phyloP scores from a whole-genome alignment of 2,329 filamentous ascomycete genomes.

The Neonectria sp. region DNA sequence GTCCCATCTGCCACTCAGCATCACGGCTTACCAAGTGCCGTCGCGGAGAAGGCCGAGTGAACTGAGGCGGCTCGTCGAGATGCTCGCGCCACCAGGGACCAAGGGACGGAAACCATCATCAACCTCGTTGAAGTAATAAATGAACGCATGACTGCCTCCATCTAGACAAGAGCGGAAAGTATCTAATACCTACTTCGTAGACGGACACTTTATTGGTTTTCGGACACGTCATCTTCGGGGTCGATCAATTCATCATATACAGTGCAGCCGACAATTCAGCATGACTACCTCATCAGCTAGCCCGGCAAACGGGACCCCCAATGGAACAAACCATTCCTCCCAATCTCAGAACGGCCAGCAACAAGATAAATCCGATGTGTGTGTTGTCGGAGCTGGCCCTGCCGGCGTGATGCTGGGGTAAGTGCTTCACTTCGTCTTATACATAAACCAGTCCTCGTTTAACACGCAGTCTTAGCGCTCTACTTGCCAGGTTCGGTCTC shows the following conservation, averaged over 20 bases:
- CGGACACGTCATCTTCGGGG: neutral
- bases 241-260: neutral
- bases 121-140: constrained; percentile 23
- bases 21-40: constrained; percentile 2
- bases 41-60: constrained; percentile 26
- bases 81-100: constrained; percentile 12
- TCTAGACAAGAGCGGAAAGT: neutral
- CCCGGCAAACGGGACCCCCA: constrained; percentile 24
- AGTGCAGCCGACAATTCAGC: constrained; percentile 3
- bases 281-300: constrained; percentile 24
- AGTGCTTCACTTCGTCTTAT: neutral
- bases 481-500: constrained; percentile 63
- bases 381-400: constrained; percentile 68
- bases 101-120: constrained; percentile 7
- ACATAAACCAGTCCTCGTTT: neutral
- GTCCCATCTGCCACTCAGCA: constrained; percentile 17
- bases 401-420: constrained; percentile 67
- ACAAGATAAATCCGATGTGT: constrained; percentile 56
- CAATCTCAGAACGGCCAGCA: constrained; percentile 13
- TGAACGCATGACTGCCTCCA: constrained; percentile 18
- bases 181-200: neutral
- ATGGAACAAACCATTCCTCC: constrained; percentile 16
- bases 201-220: neutral
- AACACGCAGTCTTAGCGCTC: constrained; percentile 18
- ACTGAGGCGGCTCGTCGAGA: constrained; percentile 11